Conservation (phyloP, 2,329 filamentous ascomycete species). For the Penicillium freii region DNA sequence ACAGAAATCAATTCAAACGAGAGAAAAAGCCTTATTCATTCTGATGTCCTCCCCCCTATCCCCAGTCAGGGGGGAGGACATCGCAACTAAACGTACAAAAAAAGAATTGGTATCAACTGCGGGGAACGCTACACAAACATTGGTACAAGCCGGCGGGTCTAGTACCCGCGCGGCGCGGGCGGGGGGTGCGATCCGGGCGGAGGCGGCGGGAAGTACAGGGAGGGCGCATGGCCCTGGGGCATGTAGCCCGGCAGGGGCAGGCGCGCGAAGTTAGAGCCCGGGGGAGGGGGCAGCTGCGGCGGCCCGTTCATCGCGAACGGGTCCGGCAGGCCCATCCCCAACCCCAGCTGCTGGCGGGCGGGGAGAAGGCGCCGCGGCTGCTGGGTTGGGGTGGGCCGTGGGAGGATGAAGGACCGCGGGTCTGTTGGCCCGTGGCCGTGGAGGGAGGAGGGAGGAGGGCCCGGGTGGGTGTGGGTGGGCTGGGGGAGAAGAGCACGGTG, state of each 20-base stretch:
- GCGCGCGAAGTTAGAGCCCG: conserved; percentile 39
- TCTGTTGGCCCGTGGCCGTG: conserved; percentile 27
- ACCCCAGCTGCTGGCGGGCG: conserved; percentile 34
- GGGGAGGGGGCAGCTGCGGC: conserved; percentile 42
- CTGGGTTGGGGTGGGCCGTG: conserved; percentile 27
- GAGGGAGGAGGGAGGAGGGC: conserved; percentile 23
- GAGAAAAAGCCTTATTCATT: neutral
- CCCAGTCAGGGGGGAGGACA: conserved; percentile 1
- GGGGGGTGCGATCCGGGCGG: conserved; percentile 12
- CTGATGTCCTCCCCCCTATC: conserved; percentile 2
- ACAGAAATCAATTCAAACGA: neutral
- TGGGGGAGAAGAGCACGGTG: conserved; percentile 33
- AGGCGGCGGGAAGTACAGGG: conserved; percentile 18
- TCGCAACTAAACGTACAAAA: conserved; percentile 6
- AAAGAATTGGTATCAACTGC: conserved; percentile 9
- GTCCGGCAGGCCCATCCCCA: conserved; percentile 36
- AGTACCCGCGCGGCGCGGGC: conserved; percentile 16
- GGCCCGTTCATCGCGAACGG: conserved; percentile 38
- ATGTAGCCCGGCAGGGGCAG: conserved; percentile 33
- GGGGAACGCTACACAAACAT: conserved; percentile 9
- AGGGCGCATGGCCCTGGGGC: conserved; percentile 8
- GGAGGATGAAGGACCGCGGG: conserved; percentile 30
- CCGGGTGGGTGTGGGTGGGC: conserved; percentile 14
- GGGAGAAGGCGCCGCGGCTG: conserved; percentile 40
- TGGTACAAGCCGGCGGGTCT: conserved; percentile 4